A percentile compares a stretch with the other conserved stretches of the same genome.
These are phyloP conservation scores for Epichloe gansuensis DNA, from an alignment of 2,329 filamentous ascomycete species.

Conservation along the genomic window DNA sequence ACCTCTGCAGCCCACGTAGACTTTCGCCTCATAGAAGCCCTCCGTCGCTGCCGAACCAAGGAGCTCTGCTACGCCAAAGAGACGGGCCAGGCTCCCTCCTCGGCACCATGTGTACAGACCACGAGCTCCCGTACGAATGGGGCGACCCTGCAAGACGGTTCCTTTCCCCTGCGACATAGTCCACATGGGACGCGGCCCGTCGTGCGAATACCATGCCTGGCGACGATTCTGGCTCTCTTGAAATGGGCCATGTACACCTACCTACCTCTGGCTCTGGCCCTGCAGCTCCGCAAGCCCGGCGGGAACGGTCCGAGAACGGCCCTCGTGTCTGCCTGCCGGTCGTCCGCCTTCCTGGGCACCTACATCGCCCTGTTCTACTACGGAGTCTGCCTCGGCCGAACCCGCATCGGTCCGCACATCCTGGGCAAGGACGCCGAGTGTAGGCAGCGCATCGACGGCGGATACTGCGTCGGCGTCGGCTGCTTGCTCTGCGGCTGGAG, in stretches of 20 bases:
- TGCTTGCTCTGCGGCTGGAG: slow-evolving; percentile 74
- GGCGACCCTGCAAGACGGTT: slow-evolving; percentile 54
- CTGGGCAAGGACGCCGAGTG: slow-evolving; percentile 39
- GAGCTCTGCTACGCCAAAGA: slow-evolving; percentile 61
- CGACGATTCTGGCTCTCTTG: slow-evolving; percentile 58
- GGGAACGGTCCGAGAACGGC: slow-evolving; percentile 37
- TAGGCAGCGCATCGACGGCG: slow-evolving; percentile 43
- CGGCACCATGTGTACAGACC: slow-evolving; percentile 59
- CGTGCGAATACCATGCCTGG: slow-evolving; percentile 62
- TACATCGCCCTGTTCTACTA: slow-evolving; percentile 80
- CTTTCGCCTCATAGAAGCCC: slow-evolving; percentile 57
- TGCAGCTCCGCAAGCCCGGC: slow-evolving; percentile 40
- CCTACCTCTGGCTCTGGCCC: slow-evolving; percentile 58
- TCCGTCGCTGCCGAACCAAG: slow-evolving; percentile 53
- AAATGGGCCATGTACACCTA: slow-evolving; percentile 66
- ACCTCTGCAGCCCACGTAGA: slow-evolving; percentile 65
- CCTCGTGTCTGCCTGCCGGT: slow-evolving; percentile 50
- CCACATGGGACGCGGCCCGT: slow-evolving; percentile 65
- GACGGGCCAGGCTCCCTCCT: slow-evolving; percentile 59
- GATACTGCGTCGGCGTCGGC: slow-evolving; percentile 58
- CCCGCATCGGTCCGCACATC: slow-evolving; percentile 57
- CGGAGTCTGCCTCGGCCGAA: slow-evolving; percentile 66
- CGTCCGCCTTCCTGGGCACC: slow-evolving; percentile 63
- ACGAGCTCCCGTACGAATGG: slow-evolving; percentile 54
- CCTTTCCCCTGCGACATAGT: slow-evolving; percentile 77